These are phyloP conservation scores for Cladorrhinum samala DNA, from an alignment of 495 filamentous ascomycete species.

Conservation along the genomic window DNA sequence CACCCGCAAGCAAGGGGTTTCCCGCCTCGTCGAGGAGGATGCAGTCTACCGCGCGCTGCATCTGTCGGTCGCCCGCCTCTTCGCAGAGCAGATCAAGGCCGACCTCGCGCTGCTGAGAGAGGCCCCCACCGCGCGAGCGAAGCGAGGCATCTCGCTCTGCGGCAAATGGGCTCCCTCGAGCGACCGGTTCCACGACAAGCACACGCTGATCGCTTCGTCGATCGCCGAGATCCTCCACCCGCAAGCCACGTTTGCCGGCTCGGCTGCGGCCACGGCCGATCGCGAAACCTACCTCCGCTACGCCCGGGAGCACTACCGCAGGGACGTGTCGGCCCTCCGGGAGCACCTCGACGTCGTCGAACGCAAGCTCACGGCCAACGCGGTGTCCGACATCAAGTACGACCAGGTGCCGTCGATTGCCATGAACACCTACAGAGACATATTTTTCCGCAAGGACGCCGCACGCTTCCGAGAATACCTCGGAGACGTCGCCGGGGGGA, in stretches of 20 bases:
- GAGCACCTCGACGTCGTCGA: slow-evolving; percentile 43
- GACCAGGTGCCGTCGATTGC: slow-evolving; percentile 41
- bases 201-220: slow-evolving; percentile 40
- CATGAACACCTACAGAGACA: slow-evolving; percentile 38
- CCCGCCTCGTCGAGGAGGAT: slow-evolving; percentile 26
- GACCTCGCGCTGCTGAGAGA: slow-evolving; percentile 34
- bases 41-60: slow-evolving; percentile 37
- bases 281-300: slow-evolving; percentile 40
- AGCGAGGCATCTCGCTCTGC: slow-evolving; percentile 36
- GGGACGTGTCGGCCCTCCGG: slow-evolving; percentile 33
- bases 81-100: slow-evolving; percentile 38
- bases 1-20: slow-evolving; percentile 24
- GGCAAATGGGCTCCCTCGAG: slow-evolving; percentile 46
- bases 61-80: slow-evolving; percentile 40
- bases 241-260: slow-evolving; percentile 2
- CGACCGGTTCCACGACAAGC: slow-evolving; percentile 42
- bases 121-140: slow-evolving; percentile 23
- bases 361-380: slow-evolving; percentile 32
- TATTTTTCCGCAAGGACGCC: slow-evolving; percentile 39
- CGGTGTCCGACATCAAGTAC: slow-evolving; percentile 39
- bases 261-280: slow-evolving; percentile 19
- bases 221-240: slow-evolving; percentile 45
- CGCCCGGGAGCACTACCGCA: slow-evolving; percentile 40
- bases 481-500: slow-evolving; percentile 29
- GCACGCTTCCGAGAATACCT: slow-evolving; percentile 38